phyloP scores from a whole-genome alignment of 139 green algal species.

The Coelastrella sp. region DNA sequence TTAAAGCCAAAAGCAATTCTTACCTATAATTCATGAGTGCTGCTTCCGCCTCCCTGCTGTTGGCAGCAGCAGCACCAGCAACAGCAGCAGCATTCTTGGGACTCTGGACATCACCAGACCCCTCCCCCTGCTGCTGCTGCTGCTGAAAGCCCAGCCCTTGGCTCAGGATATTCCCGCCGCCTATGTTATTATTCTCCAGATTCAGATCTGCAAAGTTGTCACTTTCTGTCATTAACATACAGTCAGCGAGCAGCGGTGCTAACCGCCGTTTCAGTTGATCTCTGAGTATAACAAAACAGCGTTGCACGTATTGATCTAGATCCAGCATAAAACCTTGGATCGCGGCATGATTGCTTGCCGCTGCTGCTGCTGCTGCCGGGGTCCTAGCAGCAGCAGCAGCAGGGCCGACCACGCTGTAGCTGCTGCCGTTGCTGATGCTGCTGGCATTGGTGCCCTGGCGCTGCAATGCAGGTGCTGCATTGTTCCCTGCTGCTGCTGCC shows the following conservation, averaged over 20 bases:
- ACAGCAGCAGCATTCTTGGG: neutral
- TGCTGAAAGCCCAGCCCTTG: neutral
- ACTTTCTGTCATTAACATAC: constrained; percentile 15
- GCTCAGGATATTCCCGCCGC: neutral
- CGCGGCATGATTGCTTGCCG: neutral
- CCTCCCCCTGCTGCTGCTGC: constrained; percentile 36
- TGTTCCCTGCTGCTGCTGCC: neutral
- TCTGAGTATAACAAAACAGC: neutral
- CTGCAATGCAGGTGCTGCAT: neutral
- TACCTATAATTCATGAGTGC: neutral
- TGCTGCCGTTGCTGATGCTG: neutral
- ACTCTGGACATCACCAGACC: no score
- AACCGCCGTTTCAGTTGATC: constrained; percentile 45
- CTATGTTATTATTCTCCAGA: neutral
- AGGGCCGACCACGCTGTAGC: neutral
- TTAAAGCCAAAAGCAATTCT: neutral
- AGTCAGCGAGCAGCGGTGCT: constrained; percentile 39
- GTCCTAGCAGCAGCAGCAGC: neutral
- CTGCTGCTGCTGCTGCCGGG: constrained; percentile 7
- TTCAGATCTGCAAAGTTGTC: neutral
- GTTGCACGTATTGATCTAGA: constrained; percentile 59
- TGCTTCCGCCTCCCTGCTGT: neutral
- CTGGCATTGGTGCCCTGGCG: neutral
- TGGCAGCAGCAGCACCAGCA: neutral
- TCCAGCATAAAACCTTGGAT: constrained; percentile 34